These are phyloP conservation scores for Chionographis japonica DNA, from an alignment of 106 monocot species.

Conservation along the genomic window DNA sequence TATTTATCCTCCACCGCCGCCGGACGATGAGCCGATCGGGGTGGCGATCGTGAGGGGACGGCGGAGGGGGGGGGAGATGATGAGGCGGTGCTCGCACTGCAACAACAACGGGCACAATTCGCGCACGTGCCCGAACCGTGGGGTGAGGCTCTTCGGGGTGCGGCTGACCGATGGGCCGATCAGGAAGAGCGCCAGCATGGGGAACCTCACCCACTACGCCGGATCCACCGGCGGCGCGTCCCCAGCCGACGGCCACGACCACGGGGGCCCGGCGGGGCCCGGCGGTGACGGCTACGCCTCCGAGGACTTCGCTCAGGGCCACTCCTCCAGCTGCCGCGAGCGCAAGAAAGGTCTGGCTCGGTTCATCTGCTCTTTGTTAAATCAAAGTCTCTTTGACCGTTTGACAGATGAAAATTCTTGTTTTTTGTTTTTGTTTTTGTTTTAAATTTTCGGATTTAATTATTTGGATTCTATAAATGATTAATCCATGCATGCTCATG, in stretches of 20 bases:
- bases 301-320: constrained; percentile 29
- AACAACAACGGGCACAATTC: constrained; percentile 24
- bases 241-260: constrained; percentile 4
- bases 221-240: neutral
- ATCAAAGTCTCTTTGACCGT: too few species aligned
- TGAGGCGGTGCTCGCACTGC: constrained; percentile 24
- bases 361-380: too few species aligned
- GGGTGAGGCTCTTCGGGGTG: constrained; percentile 17
- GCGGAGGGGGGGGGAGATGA: constrained; percentile 1
- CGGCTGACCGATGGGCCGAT: constrained; percentile 15
- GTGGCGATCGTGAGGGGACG: neutral
- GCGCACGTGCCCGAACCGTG: constrained; percentile 20
- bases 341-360: constrained; percentile 31
- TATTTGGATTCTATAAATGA: too few species aligned
- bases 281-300: constrained; percentile 34
- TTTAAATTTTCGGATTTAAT: too few species aligned
- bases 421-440: too few species aligned
- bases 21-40: too few species aligned
- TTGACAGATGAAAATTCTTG: too few species aligned
- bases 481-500: too few species aligned
- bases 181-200: constrained; percentile 2
- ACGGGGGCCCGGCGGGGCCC: neutral
- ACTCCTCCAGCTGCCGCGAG: constrained; percentile 25
- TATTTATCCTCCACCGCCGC: too few species aligned
- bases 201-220: constrained; percentile 1